Evolutionary conservation across 352 stramenopile species (phyloP).

Genomic region (Phytophthora ohioensis): DNA sequence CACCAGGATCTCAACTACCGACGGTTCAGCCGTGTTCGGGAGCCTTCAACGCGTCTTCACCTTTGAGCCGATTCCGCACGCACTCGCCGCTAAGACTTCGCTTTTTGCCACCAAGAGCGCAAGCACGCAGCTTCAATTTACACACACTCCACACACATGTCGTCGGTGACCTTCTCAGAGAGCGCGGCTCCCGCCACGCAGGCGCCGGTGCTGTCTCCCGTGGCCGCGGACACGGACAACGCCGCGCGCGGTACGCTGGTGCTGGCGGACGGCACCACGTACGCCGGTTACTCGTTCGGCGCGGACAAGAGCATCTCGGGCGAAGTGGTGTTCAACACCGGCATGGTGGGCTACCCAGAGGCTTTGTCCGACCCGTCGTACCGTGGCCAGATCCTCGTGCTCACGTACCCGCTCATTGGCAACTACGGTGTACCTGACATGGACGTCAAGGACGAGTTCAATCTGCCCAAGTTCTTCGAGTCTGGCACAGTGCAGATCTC

Average conservation of each 20-base stretch:
- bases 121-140: slow-evolving; percentile 40
- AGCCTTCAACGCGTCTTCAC: slow-evolving; percentile 3
- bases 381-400: slow-evolving; percentile 96
- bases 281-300: slow-evolving; percentile 93
- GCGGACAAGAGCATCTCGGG: slow-evolving; percentile 89
- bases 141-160: slow-evolving; percentile 31
- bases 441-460: slow-evolving; percentile 91
- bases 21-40: slow-evolving; percentile 32
- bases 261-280: slow-evolving; percentile 87
- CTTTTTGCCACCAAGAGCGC: slow-evolving; percentile 48
- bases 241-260: slow-evolving; percentile 69
- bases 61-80: not conserved
- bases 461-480: slow-evolving; percentile 97
- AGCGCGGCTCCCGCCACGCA: slow-evolving; percentile 7
- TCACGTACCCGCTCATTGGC: slow-evolving; percentile 98
- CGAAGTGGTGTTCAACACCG: slow-evolving; percentile 99
- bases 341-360: slow-evolving; percentile 99
- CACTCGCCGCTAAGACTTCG: slow-evolving; percentile 45
- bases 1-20: slow-evolving; percentile 4
- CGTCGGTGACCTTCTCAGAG: slow-evolving; percentile 42
- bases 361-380: slow-evolving; percentile 98
- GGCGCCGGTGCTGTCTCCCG: slow-evolving; percentile 49
- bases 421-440: slow-evolving; percentile 98
- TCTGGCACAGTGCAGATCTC: slow-evolving; percentile 95
- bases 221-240: slow-evolving; percentile 48